Base-by-base conservation (phyloP, 2,329 filamentous ascomycete genomes). In the Gnomoniopsis smithogilvyi region DNA sequence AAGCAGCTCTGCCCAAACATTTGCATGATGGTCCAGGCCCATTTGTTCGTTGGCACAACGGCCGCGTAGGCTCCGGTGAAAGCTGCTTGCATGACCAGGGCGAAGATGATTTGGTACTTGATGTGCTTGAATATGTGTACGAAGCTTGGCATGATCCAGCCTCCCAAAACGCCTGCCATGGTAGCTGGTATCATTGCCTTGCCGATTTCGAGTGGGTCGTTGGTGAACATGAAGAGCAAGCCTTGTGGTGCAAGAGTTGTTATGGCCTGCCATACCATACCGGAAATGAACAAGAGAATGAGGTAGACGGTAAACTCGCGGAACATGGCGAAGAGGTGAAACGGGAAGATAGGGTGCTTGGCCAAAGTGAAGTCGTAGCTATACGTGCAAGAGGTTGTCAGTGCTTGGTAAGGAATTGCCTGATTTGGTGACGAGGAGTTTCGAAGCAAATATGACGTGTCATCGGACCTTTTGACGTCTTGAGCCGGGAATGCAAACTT, bases 1-100 rank as follows among this genome's bases (percentile, higher is more conserved):
- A 72, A 72, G 62, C 66, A 67, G n/a, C 62, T 62, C 19, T 70
- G 67, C 2, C 70, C 70, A 15, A 72, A 68, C 10, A 70, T 60
- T 14, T 69, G 69, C 48, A 72, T 64, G 21, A 65, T 65, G 17
- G 67, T 69, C 64, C 69, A 72, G 3, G 68, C 69, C 15, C 57
- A 49, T 55, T 65, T 64, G 63, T 69, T 62, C 33, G 65, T 55
- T 0, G 69, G 70, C 3, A 70, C 62, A 6, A 67, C 67, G 3
- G 65, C 65, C 1, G 67, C 69, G 12, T 70, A 70, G 17, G 53
- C 63, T 15, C 63, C 69, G 10, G 64, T 68, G 54, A 71, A 71
- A 6, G 65, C 53, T 1, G 65, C 67, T 57, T 72, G 69, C 19
- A 72, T 58, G 4, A 67, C n/a, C 15, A 71, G 64, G 14, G 68